Evolutionary conservation across 2,329 filamentous ascomycete genomes (phyloP), one percentile per base, ranked within the genome.

Genomic region (Verticillium alfalfae): DNA sequence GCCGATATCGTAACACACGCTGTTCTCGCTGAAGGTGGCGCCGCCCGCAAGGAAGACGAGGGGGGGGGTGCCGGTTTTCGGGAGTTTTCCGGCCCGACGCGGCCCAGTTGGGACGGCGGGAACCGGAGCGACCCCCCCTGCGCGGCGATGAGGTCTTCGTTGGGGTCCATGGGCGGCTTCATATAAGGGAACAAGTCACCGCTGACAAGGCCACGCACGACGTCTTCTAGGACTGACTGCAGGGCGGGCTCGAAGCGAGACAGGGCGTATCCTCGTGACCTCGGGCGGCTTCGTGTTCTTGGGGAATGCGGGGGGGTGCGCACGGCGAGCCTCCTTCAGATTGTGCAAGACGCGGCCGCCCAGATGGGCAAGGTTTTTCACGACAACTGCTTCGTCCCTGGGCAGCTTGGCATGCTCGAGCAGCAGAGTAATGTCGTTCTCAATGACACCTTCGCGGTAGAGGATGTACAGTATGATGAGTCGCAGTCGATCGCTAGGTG

Each of bases 31-130:
- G 73, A 94, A 97, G 0, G 95, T 98, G 22, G 95, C 95, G 55
- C 95, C 95, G 57, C 95, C 95, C 1, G 94, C 95, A 84, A 98
- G 89, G 73, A 97, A 98, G 16, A 98, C 88, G 63, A 99, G n/a
- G n/a, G n/a, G n/a, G n/a, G n/a, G n/a, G n/a, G n/a, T 99, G 95
- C 60, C 90, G 87, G 66, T 93, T 96, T 72, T 98, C 94, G 1
- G 75, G 63, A 82, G 86, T 63, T 80, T 88, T 85, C 56, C 89
- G 84, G 54, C 92, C 88, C 10, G 91, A 89, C 60, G 92, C 91
- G 2, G 95, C 95, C 95, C 95, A 99, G 52, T 93, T 97, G 1
- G 94, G 95, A 70, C 97, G 96, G 16, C 93, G 93, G 10, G 92
- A 91, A 62, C 95, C 95, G 90, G 31, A 99, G 83, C 15, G 94